These are phyloP conservation scores for Suzukiozyma palmioleophila DNA, from an alignment of 1,139 yeast genomes.

Conservation along the genomic window DNA sequence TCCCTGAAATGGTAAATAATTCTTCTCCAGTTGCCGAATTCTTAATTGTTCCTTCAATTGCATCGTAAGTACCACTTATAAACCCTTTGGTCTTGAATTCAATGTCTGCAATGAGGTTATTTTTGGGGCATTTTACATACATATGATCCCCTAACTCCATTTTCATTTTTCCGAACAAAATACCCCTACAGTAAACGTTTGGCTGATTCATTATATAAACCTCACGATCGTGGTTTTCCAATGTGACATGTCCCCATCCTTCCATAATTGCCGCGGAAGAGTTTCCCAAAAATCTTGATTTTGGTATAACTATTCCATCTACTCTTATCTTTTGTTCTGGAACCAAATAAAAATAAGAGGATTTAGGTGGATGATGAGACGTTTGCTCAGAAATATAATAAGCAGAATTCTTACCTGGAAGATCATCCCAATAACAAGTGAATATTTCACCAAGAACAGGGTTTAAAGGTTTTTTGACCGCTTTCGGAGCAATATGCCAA, in stretches of 20 bases:
- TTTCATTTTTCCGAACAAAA: conserved; percentile 82
- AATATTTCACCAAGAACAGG: conserved; percentile 92
- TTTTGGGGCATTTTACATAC: conserved; percentile 58
- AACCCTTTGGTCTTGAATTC: conserved; percentile 96
- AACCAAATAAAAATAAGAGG: conserved; percentile 83
- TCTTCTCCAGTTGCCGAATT: conserved; percentile 49
- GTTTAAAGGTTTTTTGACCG: conserved; percentile 93
- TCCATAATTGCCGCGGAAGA: conserved; percentile 98
- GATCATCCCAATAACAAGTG: conserved; percentile 86
- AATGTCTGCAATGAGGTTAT: conserved; percentile 67
- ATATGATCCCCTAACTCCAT: conserved; percentile 92
- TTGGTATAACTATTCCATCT: conserved; percentile 86
- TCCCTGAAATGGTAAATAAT: conserved; percentile 70
- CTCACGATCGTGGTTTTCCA: conserved; percentile 63
- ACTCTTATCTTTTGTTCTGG: conserved; percentile 80
- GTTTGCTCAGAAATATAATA: conserved; percentile 91
- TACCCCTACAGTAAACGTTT: conserved; percentile 92
- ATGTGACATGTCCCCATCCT: conserved; percentile 71
- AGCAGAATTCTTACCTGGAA: conserved; percentile 62
- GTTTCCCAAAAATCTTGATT: conserved; percentile 85
- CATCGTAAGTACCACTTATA: conserved; percentile 87
- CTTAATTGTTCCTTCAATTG: conserved; percentile 71
- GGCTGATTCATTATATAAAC: conserved; percentile 84
- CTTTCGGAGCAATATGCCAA: conserved; percentile 98
- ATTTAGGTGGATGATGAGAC: conserved; percentile 97